Base-by-base conservation (phyloP, 306 rosid species). In the Sesbania bispinosa region DNA sequence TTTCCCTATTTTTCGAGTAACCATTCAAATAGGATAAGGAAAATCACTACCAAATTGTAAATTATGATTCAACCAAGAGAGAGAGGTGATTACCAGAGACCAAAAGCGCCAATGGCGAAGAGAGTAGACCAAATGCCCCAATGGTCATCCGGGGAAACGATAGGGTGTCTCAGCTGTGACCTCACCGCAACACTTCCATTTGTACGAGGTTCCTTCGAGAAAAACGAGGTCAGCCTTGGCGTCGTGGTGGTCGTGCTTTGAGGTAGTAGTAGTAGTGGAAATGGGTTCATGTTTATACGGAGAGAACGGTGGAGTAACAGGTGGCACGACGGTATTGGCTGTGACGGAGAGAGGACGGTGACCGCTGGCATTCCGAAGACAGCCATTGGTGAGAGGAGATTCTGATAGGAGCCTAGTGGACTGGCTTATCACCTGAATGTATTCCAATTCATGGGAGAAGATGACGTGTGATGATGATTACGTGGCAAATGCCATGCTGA, bases 91-190 rank as follows among this genome's bases (percentile, higher is more conserved):
- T 60, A 77, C 81, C 81, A 63, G 23, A 78, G 67, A 53, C 77
- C 77, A 53, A 78, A 78, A 23, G 82, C 77, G 8, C 82, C 82
- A 45, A 63, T 78, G 73, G 74, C 20, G 54, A 78, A 78, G 41
- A 78, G 48, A 54, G 75, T 19, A 8, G 83, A 79, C 79, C 79
- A 79, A 59, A 67, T 76, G 10, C 75, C 83, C 83, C 79, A 79
- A 0, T 73, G 79, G 45, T 79, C 83, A 39, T 73, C 14, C 0
- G 79, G 67, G 4, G 79, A 67, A 5, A 79, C 41, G 30, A 79
- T 59, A 60, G 83, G 79, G 2, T 41, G 9, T 21, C 64, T 79
- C 53, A 73, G 53, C 76, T 73, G 79, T 35, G 83, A 79, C 66
- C 35, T 73, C 62, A 73, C 67, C 1, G 8, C 53, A 53, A 79